Conservation (phyloP, 805 yeast species). For the Saccharomyces jurei region DNA sequence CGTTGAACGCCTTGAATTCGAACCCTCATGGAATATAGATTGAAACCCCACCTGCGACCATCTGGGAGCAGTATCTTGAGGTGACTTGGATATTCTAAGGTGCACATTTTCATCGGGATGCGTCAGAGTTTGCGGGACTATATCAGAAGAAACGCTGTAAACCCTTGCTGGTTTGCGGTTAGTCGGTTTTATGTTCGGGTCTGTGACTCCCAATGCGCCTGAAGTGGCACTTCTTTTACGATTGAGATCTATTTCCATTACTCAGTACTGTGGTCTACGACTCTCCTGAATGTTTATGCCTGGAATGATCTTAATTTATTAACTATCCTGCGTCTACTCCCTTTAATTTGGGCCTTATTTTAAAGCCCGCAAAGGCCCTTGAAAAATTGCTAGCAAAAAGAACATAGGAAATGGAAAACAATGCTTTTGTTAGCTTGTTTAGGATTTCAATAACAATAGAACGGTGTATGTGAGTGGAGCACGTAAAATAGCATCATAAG, state of each 20-base stretch:
- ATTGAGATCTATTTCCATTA: not conserved
- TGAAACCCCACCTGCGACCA: slow-evolving; percentile 17
- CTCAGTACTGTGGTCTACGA: not conserved
- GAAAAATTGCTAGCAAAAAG: not conserved
- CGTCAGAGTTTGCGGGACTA: slow-evolving; percentile 25
- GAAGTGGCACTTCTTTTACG: slow-evolving; percentile 6
- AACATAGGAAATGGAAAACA: not conserved
- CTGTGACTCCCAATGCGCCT: not conserved
- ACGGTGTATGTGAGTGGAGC: not conserved
- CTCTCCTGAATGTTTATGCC: not conserved
- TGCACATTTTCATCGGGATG: slow-evolving; percentile 16
- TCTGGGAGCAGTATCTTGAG: slow-evolving; percentile 5
- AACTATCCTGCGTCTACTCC: not conserved
- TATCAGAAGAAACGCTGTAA: slow-evolving; percentile 26
- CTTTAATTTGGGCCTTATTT: not conserved
- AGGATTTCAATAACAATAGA: not conserved
- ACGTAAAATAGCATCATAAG: not conserved
- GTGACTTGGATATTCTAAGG: slow-evolving; percentile 8
- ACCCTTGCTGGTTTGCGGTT: slow-evolving; percentile 6
- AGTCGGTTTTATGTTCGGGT: not conserved
- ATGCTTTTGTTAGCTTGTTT: not conserved
- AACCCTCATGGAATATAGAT: slow-evolving; percentile 17
- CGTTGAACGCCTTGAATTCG: slow-evolving; percentile 18
- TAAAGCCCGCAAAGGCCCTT: not conserved
- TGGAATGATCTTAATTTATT: not conserved